Evolutionary conservation across 805 yeast genomes (phyloP), one percentile per base, ranked within the genome.

Genomic region (Zygosaccharomyces bisporus): DNA sequence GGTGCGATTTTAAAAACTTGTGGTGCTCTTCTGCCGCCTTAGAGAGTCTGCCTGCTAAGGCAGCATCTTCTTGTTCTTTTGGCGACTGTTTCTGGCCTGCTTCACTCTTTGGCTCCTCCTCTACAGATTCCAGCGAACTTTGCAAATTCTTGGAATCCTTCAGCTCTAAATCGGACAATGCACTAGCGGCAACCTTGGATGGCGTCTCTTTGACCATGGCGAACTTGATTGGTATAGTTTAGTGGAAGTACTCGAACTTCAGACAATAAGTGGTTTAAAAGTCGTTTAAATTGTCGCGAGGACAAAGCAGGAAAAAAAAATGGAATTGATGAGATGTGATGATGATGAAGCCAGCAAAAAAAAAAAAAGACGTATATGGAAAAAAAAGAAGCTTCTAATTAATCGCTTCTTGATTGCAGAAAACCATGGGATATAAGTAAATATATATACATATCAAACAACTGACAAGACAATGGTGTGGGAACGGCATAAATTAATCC

Each of bases 131-230:
- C 53, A 75, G 55, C 42, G 71, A 65, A 17, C 68, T 61, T 47
- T 70, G 67, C 41, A 74, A 55, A 50, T 75, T 73, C 50, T 64
- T 63, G 51, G 73, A 57, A 42, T 67, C 69, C 38, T 66, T 61
- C 40, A 81, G 62, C 53, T 77, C 81, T 43, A 81, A 70, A 58
- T 68, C 69, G 21, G 76, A 69, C 34, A 81, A 66, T 21, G 79
- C 81, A 47, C 64, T 66, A 36, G 86, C 85, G 45, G 86, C 73
- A 47, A 66, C 73, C 64, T 81, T 81, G 30, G 85, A 79, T 48
- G 87, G 87, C 14, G 95, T 85, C 74, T 81, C 80, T 68, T 80
- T 75, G 39, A 44, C 47, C 51, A 47, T 47, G 30, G 14, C 25
- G 23, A 25, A 4, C 14, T 20, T 29, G 27, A 9, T 36, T 12